Evolutionary conservation across 805 yeast genomes (phyloP), one percentile per base, ranked within the genome.

Genomic region (Teunomyces panamensis): DNA sequence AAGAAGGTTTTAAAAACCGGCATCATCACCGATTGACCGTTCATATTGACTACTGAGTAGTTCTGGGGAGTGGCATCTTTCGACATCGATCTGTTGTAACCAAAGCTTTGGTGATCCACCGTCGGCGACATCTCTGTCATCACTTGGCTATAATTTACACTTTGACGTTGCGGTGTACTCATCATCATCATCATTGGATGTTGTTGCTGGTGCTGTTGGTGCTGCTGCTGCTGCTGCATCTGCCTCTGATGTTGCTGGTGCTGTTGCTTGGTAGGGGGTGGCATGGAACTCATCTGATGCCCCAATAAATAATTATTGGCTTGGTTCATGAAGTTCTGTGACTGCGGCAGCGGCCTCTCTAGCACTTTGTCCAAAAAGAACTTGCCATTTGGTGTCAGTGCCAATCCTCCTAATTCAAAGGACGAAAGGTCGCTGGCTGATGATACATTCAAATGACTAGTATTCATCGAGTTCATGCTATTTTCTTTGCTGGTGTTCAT

Each of bases 101-200:
- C 37, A 29, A 34, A 33, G 13, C 14, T 28, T 20, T 39, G 43
- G 14, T 49, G 53, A 30, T 55, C 51, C 24, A 43, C 45, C 20
- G 44, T 43, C 3, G 59, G 58, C 3, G 62, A 55, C 3, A 48
- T 45, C n/a, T 56, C 62, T 33, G 48, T 26, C n/a, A 55, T 45
- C 32, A 55, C 45, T 2, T 59, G 57, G 14, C 51, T 49, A 48
- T 64, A 67, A 47, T 59, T 56, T 13, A 59, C 52, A 45, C 56
- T 58, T 30, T 63, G 69, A 50, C 69, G 74, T 47, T 69, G 74
- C 3, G 77, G 77, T 5, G 77, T 72, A 44, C 75, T 70, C 74
- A 72, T 68, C 63, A 67, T 59, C 71, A 64, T 60, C 50, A 47
- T 47, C 53, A 48, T 49, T 42, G 47, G 44, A 20, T 46, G 51